Base-by-base conservation (phyloP, 768 basidiomycete genomes). In the Neoboletus brunneissimus region DNA sequence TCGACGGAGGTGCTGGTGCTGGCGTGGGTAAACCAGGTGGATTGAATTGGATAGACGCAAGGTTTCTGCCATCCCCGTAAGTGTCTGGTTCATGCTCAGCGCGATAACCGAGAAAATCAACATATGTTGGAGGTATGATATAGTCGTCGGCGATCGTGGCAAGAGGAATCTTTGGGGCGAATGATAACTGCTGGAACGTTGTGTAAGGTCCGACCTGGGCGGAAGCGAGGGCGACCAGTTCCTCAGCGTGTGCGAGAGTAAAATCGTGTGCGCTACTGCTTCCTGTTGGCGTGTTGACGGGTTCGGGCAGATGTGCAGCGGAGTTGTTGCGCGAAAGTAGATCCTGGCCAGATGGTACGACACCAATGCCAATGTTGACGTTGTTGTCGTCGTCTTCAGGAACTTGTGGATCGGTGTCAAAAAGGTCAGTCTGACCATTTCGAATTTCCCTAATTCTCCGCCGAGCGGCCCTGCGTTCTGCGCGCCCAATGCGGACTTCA, bases 111-210 rank as follows among this genome's bases (percentile, higher is more conserved):
- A 91, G 72, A 72, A 93, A 91, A 41, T 84, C 79, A 13, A 85
- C 81, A 72, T 96, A 96, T 57, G 91, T 91, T 1, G 93, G 93
- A 9, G 93, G 93, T 50, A 96, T 96, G 55, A 92, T 82, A 71
- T 91, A 96, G 41, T 94, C 91, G 65, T 94, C 90, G 29, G 92
- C 89, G 52, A 96, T 89, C 0, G 88, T 82, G 27, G 89, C 88
- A 52, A 94, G 77, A n/a, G 93, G 93, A 64, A 96, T 91, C 49
- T 81, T 86, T 11, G 93, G 93, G 4, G 94, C 83, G 65, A 92
- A 94, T 9, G 78, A 80, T 16, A 96, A 76, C 73, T 96, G 93
- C 67, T 94, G 94, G 75, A 96, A 95, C 8, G 91, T 94, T 20
- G 89, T 91, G 68, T 94, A 96, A 31, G 91, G 84, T 20, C 90